Conservation (phyloP, 2,329 filamentous ascomycete species). For the Claviceps sp. region DNA sequence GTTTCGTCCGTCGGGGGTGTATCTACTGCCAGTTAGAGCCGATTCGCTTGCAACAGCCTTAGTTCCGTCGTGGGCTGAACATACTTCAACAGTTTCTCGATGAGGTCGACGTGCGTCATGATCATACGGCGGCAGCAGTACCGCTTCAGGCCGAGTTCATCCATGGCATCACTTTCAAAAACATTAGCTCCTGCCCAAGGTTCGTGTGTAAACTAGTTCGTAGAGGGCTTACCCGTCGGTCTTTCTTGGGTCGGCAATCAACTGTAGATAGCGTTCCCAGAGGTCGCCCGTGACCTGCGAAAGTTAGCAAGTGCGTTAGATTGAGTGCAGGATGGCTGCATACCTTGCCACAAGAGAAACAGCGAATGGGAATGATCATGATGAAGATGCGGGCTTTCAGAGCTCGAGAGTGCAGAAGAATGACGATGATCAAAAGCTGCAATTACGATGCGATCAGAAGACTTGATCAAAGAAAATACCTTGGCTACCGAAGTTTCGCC, state of each 20-base stretch:
- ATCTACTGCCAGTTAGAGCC: slow-evolving; percentile 24
- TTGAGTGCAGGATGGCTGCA: neutral
- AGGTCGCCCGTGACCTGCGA: slow-evolving; percentile 85
- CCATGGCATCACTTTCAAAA: slow-evolving; percentile 71
- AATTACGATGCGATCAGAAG: slow-evolving; percentile 1
- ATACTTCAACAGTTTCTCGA: slow-evolving; percentile 94
- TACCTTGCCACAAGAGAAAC: slow-evolving; percentile 99
- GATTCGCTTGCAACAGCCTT: neutral
- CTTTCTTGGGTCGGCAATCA: slow-evolving; percentile 62
- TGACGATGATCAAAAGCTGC: neutral
- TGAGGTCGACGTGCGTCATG: slow-evolving; percentile 97
- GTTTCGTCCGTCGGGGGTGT: slow-evolving; percentile 49
- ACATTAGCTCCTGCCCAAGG: neutral
- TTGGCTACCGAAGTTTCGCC: slow-evolving; percentile 18
- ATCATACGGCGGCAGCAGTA: slow-evolving; percentile 99
- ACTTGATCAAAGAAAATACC: slow-evolving; percentile 11
- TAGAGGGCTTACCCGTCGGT: slow-evolving; percentile 49
- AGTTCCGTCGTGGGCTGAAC: slow-evolving; percentile 11
- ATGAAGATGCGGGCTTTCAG: neutral
- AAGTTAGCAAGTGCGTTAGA: slow-evolving; percentile 16
- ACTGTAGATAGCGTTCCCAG: slow-evolving; percentile 87
- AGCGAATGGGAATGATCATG: slow-evolving; percentile 98
- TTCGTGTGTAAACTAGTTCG: neutral
- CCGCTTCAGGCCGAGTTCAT: slow-evolving; percentile 80
- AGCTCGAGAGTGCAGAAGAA: neutral